These are phyloP conservation scores for Agrocybe chaxingu DNA, from an alignment of 768 basidiomycete genomes.

Conservation along the genomic window DNA sequence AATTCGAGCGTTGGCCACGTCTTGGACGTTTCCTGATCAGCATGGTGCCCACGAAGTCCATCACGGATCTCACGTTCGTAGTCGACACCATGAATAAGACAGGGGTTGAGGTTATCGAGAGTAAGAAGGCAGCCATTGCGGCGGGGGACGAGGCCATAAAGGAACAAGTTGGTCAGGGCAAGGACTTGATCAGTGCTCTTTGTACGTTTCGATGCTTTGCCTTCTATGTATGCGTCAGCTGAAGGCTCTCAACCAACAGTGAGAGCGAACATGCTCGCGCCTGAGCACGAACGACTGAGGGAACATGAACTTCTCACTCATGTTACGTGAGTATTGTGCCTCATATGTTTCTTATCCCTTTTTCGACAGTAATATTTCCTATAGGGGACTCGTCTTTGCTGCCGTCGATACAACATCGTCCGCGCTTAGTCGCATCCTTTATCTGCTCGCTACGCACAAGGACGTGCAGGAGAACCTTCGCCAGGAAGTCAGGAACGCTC, in stretches of 20 bases:
- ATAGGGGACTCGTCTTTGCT: slow-evolving; percentile 30
- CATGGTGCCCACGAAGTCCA: slow-evolving; percentile 24
- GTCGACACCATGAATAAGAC: slow-evolving; percentile 32
- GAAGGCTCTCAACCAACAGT: slow-evolving; percentile 17
- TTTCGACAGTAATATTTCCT: background rate
- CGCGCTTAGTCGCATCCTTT: slow-evolving; percentile 33
- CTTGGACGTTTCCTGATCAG: slow-evolving; percentile 33
- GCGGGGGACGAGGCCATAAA: slow-evolving; percentile 30
- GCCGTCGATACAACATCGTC: slow-evolving; percentile 43
- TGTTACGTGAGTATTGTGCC: slow-evolving; percentile 16
- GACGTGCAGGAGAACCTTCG: slow-evolving; percentile 33
- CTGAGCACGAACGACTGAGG: slow-evolving; percentile 26
- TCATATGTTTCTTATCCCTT: background rate
- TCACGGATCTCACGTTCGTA: slow-evolving; percentile 29
- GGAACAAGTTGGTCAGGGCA: slow-evolving; percentile 33
- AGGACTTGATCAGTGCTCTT: slow-evolving; percentile 45
- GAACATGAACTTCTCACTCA: slow-evolving; percentile 33
- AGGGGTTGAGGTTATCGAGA: slow-evolving; percentile 31
- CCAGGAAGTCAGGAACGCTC: slow-evolving; percentile 28
- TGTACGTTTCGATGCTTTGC: slow-evolving; percentile 23
- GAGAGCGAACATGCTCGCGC: slow-evolving; percentile 28
- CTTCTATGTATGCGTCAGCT: background rate
- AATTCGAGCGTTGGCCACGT: slow-evolving; percentile 21
- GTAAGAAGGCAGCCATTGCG: slow-evolving; percentile 31
- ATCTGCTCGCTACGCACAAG: slow-evolving; percentile 27